phyloP scores from a whole-genome alignment of 208 protist species.

The Blechomonas ayalai region DNA sequence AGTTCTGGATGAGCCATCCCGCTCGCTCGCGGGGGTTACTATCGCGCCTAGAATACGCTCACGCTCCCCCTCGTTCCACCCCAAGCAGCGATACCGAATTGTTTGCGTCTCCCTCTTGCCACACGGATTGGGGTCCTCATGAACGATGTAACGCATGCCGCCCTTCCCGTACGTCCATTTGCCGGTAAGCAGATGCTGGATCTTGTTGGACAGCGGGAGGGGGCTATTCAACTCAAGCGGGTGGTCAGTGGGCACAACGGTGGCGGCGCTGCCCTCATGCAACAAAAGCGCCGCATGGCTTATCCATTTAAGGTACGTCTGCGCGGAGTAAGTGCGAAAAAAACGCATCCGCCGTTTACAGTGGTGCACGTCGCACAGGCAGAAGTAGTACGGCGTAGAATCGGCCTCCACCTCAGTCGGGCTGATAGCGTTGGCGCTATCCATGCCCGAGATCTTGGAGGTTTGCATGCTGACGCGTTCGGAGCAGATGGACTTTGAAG shows the following conservation, averaged over 20 bases:
- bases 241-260: slow-evolving; percentile 37
- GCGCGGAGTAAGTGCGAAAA: slow-evolving; percentile 22
- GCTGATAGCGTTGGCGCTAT: too few relatives aligned
- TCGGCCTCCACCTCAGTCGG: too few relatives aligned
- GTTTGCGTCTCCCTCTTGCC: slow-evolving; percentile 15
- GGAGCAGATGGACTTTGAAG: slow-evolving; percentile 25
- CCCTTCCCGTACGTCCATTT: slow-evolving; percentile 7
- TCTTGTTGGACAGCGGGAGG: slow-evolving; percentile 16
- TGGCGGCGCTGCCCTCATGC: slow-evolving; percentile 27
- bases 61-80: slow-evolving; percentile 50
- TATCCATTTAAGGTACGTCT: slow-evolving; percentile 39
- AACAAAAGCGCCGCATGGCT: slow-evolving; percentile 34
- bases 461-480: too few relatives aligned
- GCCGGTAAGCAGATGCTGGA: slow-evolving; percentile 15
- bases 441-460: not conserved
- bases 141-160: slow-evolving; percentile 8
- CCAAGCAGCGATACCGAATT: slow-evolving; percentile 17
- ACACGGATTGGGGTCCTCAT: slow-evolving; percentile 26
- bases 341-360: slow-evolving; percentile 37
- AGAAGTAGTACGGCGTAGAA: slow-evolving; percentile 74
- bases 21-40: not conserved
- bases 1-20: not conserved
- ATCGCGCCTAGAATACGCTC: slow-evolving; percentile 11
- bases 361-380: slow-evolving; percentile 36
- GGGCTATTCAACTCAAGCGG: slow-evolving; percentile 19